A percentile compares a stretch with the other conserved stretches of the same genome.
These are phyloP conservation scores for Penicillium sp. DNA, from an alignment of 2,329 filamentous ascomycete genomes.

Conservation along the genomic window DNA sequence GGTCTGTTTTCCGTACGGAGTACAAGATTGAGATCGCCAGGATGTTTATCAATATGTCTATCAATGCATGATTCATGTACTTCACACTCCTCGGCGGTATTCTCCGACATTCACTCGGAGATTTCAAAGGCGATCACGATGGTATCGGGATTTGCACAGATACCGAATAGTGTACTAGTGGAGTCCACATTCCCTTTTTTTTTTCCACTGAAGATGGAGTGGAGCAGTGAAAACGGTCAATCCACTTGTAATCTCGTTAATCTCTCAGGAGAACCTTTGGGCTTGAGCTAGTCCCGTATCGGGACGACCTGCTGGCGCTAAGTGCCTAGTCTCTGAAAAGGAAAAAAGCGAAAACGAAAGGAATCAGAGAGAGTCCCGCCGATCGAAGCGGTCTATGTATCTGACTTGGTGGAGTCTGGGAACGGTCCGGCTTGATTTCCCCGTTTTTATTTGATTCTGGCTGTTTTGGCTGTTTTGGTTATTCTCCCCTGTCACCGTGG, in stretches of 20 bases:
- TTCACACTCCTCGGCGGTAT: background rate
- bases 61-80: background rate
- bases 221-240: constrained; percentile 10
- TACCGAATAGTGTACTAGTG: constrained; percentile 6
- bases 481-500: background rate
- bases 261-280: constrained; percentile 2
- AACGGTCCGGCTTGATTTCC: constrained; percentile 18
- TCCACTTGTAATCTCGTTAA: constrained; percentile 8
- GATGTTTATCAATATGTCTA: background rate
- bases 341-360: background rate
- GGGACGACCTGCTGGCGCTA: background rate
- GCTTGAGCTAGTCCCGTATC: background rate
- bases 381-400: constrained; percentile 18
- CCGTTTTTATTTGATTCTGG: background rate
- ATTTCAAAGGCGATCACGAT: background rate
- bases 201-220: constrained; percentile 12
- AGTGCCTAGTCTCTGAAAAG: background rate
- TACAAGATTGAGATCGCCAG: background rate
- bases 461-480: background rate
- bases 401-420: constrained; percentile 12
- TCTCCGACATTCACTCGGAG: background rate
- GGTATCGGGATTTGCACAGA: constrained; percentile 17
- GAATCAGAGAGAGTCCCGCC: constrained; percentile 6
- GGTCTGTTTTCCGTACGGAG: background rate
- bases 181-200: constrained; percentile 7